Evolutionary conservation across 2,329 filamentous ascomycete species (phyloP).

Genomic region (Cladosporium sp.): DNA sequence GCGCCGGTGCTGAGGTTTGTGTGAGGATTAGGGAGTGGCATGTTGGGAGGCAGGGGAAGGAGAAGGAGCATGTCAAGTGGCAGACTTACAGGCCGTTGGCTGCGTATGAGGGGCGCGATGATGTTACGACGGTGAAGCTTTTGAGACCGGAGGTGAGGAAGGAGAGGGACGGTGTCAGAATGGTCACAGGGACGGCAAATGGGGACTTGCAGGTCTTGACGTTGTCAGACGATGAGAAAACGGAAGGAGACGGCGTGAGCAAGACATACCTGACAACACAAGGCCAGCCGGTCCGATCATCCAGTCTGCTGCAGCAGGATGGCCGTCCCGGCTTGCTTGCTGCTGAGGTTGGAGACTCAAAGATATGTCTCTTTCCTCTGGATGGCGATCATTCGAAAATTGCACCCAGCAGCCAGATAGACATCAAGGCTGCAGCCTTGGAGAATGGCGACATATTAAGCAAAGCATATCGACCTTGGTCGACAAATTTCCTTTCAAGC

Average conservation of each 20-base stretch:
- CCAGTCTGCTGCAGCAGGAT: slow-evolving; percentile 24
- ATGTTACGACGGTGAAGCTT: slow-evolving; percentile 56
- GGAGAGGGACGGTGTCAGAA: slow-evolving; percentile 39
- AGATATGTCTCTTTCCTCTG: slow-evolving; percentile 32
- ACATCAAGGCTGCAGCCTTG: slow-evolving; percentile 20
- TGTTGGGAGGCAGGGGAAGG: slow-evolving; percentile 15
- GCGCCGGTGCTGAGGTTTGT: slow-evolving; percentile 55
- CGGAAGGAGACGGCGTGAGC: slow-evolving; percentile 18
- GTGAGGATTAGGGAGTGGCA: slow-evolving; percentile 41
- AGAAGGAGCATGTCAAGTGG: slow-evolving; percentile 36
- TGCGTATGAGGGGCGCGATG: slow-evolving; percentile 51
- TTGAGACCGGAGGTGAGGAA: slow-evolving; percentile 35
- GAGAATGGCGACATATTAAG: slow-evolving; percentile 6
- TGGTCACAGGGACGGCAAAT: slow-evolving; percentile 53
- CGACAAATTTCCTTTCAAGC: slow-evolving; percentile 50
- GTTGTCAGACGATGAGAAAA: slow-evolving; percentile 18
- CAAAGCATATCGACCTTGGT: slow-evolving; percentile 39
- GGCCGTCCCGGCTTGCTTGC: slow-evolving; percentile 41
- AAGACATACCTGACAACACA: slow-evolving; percentile 43
- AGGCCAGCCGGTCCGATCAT: slow-evolving; percentile 42
- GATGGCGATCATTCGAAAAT: slow-evolving; percentile 23
- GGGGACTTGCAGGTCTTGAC: slow-evolving; percentile 45
- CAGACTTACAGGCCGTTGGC: slow-evolving; percentile 50
- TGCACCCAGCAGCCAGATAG: slow-evolving; percentile 35
- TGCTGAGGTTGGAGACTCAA: slow-evolving; percentile 45